phyloP scores from a whole-genome alignment of 441 rosid genomes.

The Erodium moschatum region DNA sequence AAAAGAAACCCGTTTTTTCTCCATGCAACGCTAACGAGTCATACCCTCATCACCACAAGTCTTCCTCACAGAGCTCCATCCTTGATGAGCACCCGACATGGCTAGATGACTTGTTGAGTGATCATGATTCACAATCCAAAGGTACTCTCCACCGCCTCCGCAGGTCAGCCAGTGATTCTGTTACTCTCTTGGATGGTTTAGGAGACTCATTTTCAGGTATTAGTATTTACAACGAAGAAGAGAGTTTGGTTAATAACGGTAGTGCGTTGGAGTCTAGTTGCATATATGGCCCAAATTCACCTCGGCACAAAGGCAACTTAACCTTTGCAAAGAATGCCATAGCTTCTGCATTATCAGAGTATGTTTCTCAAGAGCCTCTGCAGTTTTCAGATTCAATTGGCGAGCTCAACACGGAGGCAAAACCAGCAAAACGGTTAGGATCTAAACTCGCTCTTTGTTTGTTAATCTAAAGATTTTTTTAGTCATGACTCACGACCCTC shows the following conservation, averaged over 20 bases:
- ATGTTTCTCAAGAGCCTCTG: slow-evolving; percentile 33
- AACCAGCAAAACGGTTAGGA: slow-evolving; percentile 42
- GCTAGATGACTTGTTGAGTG: slow-evolving; percentile 56
- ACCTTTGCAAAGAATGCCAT: slow-evolving; percentile 43
- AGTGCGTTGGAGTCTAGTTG: slow-evolving; percentile 48
- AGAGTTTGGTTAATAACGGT: slow-evolving; percentile 24
- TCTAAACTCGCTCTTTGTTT: slow-evolving; percentile 3
- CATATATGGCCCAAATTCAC: slow-evolving; percentile 73
- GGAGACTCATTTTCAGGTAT: slow-evolving; percentile 33
- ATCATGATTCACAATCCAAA: slow-evolving; percentile 29
- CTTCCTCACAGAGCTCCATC: slow-evolving; percentile 40
- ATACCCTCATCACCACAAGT: slow-evolving; percentile 33
- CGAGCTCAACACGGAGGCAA: slow-evolving; percentile 35
- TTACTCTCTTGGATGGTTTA: slow-evolving; percentile 43
- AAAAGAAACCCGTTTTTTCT: slow-evolving; percentile 27
- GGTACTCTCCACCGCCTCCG: slow-evolving; percentile 33
- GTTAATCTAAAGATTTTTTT: neutral
- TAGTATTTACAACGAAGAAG: slow-evolving; percentile 29
- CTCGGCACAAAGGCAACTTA: slow-evolving; percentile 40
- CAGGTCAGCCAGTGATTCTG: slow-evolving; percentile 57
- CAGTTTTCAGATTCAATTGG: slow-evolving; percentile 34
- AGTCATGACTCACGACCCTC: neutral
- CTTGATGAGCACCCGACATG: slow-evolving; percentile 52
- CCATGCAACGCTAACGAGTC: slow-evolving; percentile 21
- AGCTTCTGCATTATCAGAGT: slow-evolving; percentile 56